phyloP scores from a whole-genome alignment of 2,329 filamentous ascomycete genomes.

The Domatiomyces globalis region DNA sequence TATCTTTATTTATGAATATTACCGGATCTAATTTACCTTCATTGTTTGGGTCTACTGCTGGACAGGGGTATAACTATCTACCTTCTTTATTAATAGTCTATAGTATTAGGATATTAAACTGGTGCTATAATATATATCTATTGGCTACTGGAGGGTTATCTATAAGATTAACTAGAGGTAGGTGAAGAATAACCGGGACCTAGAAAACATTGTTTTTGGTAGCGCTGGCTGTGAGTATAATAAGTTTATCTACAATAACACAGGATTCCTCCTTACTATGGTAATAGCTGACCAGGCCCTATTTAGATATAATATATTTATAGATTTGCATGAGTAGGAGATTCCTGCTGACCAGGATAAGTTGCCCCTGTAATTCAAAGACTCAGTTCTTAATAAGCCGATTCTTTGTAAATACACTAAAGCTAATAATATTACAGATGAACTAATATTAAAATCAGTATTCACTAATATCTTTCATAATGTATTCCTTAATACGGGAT shows the following conservation, averaged over 20 bases:
- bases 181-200: constrained; percentile 13
- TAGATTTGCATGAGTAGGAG: constrained; percentile 4
- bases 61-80: constrained; percentile 1
- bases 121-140: constrained; percentile 4
- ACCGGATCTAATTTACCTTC: constrained; percentile 5
- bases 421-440: constrained; percentile 5
- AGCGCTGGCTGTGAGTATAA: constrained; percentile 2
- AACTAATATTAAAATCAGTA: constrained; percentile 5
- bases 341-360: constrained; percentile 7
- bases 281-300: constrained; percentile 8
- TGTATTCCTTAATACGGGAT: constrained; percentile 9
- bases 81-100: constrained; percentile 3
- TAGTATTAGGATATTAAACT: constrained; percentile 5
- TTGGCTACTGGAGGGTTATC: constrained; percentile 6
- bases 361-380: constrained; percentile 3
- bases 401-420: constrained; percentile 10
- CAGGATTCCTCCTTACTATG: constrained; percentile 5
- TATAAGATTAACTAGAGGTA: constrained; percentile 11
- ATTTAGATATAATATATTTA: constrained; percentile 6
- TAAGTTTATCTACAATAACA: constrained; percentile 8
- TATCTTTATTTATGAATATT: constrained; percentile 2
- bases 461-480: constrained; percentile 6
- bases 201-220: constrained; percentile 5
- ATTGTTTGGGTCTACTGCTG: constrained; percentile 6
- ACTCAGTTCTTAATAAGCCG: constrained; percentile 1